A percentile compares a stretch with the other conserved stretches of the same genome.
These are phyloP conservation scores for Cladophialophora chaetospira DNA, from an alignment of 2,329 filamentous ascomycete species.

Conservation along the genomic window DNA sequence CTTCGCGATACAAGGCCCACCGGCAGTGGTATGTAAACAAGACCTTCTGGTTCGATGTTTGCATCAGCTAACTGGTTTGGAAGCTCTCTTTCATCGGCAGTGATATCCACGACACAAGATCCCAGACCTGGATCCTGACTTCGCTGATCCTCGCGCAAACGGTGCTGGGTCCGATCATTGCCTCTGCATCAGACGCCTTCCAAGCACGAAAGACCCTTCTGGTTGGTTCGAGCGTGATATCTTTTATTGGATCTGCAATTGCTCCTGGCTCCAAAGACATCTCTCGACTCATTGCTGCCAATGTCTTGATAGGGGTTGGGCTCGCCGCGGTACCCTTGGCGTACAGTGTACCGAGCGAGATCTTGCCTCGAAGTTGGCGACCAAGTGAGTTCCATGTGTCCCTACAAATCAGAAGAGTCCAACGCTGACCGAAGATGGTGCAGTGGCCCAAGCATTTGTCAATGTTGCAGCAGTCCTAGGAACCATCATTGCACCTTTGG, in stretches of 20 bases:
- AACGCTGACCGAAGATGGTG: too few species aligned
- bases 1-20: constrained; percentile 1
- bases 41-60: neutral
- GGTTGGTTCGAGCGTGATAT: constrained; percentile 5
- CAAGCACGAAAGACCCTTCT: constrained; percentile 16
- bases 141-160: constrained; percentile 9
- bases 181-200: constrained; percentile 17
- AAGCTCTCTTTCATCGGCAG: constrained; percentile 17
- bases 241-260: constrained; percentile 21
- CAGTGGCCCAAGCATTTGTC: constrained; percentile 20
- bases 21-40: constrained; percentile 7
- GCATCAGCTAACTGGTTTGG: neutral
- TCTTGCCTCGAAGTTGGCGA: too few species aligned
- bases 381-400: too few species aligned
- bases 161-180: constrained; percentile 13
- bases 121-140: constrained; percentile 16
- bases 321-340: constrained; percentile 9
- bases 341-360: constrained; percentile 17
- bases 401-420: too few species aligned
- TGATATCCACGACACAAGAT: neutral
- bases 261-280: constrained; percentile 16
- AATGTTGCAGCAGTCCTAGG: constrained; percentile 8
- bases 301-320: constrained; percentile 15
- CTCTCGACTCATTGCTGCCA: constrained; percentile 19
- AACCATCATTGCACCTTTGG: constrained; percentile 6